A percentile compares a stretch with the other conserved stretches of the same genome.
Conservation (phyloP, 2,329 filamentous ascomycete genomes). For the Alternaria consortialis region DNA sequence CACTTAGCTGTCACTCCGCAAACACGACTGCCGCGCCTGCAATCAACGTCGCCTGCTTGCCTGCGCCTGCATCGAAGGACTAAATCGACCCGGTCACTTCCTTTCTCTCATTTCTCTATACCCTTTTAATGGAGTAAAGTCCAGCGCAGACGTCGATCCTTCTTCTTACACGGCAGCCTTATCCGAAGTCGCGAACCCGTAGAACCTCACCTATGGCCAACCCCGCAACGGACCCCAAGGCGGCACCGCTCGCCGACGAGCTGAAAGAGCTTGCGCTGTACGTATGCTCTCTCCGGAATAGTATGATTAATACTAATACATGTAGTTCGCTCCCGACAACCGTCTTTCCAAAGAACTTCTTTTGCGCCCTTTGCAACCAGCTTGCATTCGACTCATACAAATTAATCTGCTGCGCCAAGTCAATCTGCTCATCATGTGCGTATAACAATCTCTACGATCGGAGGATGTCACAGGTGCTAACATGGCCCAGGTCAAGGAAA, state of each 20-base stretch:
- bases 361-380: conserved; percentile 92
- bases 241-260: conserved; percentile 46
- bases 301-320: conserved; percentile 19
- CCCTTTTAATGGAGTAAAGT: conserved; percentile 36
- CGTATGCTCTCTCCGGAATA: not conserved
- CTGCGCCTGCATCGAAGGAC: conserved; percentile 6
- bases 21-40: conserved; percentile 21
- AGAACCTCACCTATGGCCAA: conserved; percentile 40
- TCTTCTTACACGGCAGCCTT: conserved; percentile 35
- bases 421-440: conserved; percentile 90
- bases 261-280: conserved; percentile 47
- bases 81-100: conserved; percentile 1
- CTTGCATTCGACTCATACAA: conserved; percentile 90
- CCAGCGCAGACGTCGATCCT: conserved; percentile 17
- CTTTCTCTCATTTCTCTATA: not conserved
- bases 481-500: conserved; percentile 39
- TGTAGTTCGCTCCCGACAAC: conserved; percentile 77
- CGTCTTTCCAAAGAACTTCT: conserved; percentile 93
- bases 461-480: conserved; percentile 9
- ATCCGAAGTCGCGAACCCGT: conserved; percentile 23
- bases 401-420: conserved; percentile 92
- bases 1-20: conserved; percentile 23
- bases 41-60: conserved; percentile 13
- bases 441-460: not conserved
- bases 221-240: conserved; percentile 39